Evolutionary conservation across 208 protist species (phyloP).

Genomic region (Porcisia hertigi): DNA sequence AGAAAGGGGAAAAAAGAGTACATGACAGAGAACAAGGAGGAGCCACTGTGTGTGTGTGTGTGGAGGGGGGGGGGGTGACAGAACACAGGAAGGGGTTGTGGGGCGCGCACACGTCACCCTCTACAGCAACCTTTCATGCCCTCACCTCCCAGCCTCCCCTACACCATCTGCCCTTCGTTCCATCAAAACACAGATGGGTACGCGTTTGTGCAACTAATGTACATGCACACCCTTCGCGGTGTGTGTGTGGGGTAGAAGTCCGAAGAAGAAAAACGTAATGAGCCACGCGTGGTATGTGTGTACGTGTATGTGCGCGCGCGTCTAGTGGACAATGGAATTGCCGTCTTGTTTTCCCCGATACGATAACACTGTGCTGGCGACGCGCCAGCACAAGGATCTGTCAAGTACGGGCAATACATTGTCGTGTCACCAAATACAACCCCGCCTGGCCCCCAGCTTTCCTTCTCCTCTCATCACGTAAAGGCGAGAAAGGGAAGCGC

Average conservation of each 20-base stretch:
- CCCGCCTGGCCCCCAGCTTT: background rate
- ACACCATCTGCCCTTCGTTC: background rate
- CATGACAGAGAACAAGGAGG: background rate
- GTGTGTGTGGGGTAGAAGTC: background rate
- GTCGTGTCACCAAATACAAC: background rate
- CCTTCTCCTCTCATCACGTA: background rate
- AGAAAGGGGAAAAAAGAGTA: background rate
- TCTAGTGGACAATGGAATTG: background rate
- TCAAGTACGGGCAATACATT: background rate
- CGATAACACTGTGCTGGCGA: background rate
- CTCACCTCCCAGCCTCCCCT: background rate
- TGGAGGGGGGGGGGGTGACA: background rate
- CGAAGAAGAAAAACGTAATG: background rate
- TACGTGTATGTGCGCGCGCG: background rate
- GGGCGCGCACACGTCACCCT: background rate
- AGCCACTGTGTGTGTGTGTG: background rate
- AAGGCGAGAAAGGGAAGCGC: constrained; percentile 2
- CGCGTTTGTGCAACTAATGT: background rate
- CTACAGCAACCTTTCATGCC: background rate
- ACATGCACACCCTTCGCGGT: constrained; percentile 1
- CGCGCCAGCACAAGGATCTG: background rate
- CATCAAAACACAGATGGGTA: background rate
- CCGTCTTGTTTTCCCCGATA: background rate
- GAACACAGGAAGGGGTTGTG: background rate
- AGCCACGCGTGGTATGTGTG: too few species aligned